Evolutionary conservation across 2,329 filamentous ascomycete genomes (phyloP).

Genomic region (Ceratocystis ficicola): DNA sequence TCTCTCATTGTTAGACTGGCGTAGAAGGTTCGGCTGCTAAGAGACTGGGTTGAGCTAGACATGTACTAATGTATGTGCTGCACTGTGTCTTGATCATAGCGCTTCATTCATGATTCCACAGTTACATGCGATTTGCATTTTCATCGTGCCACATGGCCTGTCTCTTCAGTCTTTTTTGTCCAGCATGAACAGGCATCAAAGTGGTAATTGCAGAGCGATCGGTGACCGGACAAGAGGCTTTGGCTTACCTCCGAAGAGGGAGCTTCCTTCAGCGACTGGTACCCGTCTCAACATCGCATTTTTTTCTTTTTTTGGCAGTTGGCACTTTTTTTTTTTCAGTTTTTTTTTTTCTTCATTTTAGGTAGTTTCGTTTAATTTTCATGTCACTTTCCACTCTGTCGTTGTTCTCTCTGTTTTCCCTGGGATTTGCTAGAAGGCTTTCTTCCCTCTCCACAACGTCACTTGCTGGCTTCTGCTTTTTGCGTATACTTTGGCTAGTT

Average conservation of each 20-base stretch:
- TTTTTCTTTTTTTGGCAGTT: background rate
- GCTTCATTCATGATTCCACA: too few species aligned
- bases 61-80: too few species aligned
- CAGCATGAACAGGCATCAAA: too few species aligned
- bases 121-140: too few species aligned
- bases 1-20: background rate
- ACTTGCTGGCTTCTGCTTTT: conserved; percentile 10
- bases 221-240: background rate
- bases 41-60: too few species aligned
- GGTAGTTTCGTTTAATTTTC: background rate
- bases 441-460: conserved; percentile 13
- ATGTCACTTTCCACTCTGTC: background rate
- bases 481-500: background rate
- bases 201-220: too few species aligned
- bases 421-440: background rate
- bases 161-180: too few species aligned
- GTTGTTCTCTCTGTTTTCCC: background rate
- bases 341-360: background rate
- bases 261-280: background rate
- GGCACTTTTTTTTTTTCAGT: background rate
- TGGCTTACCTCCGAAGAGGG: background rate
- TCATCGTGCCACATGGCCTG: too few species aligned
- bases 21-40: too few species aligned
- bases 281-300: background rate
- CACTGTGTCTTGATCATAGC: too few species aligned